Base-by-base conservation (phyloP, 2,329 filamentous ascomycete genomes). In the Exophiala spinifera region DNA sequence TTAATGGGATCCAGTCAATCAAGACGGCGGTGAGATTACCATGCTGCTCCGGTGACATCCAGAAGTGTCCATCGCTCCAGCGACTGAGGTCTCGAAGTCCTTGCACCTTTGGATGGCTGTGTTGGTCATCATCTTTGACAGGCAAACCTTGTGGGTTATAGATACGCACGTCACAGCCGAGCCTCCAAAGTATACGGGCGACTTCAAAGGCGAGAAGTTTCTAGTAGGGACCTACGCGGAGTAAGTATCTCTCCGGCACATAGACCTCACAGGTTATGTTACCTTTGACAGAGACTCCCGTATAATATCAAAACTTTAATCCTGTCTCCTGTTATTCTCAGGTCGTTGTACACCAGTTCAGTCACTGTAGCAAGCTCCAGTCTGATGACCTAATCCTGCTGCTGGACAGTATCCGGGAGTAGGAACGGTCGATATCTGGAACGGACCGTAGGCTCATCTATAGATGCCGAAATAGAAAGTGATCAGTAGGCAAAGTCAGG, bases 1-100 rank as follows among this genome's bases (percentile, higher is more conserved):
- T 77, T 0, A 87, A 71, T 0, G 84, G 84, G 36, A 87, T 84
- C 85, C 84, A 87, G 66, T 87, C 84, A 45, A 87, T 86, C 25
- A 57, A 57, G 17, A 57, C 55, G 61, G 73, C 61, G 51, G 81
- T 79, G 37, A 86, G 61, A 60, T 82, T 85, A 0, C 84, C 84
- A 59, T 87, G 84, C 68, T 87, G 84, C 64, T 87, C 84, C 0
- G 83, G 83, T 7, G 78, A 81, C 8, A 84, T 71, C 84, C 84
- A 87, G 14, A 87, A 62, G 62, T 87, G 84, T 0, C 83, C 84
- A 62, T 87, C 83, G 50, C 80, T 84, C 84, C 84, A 88, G 10
- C 67, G 70, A 58, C 79, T 83, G 1, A 87, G 72, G 6, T 78
- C 73, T 3, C 84, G 76, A 4, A 87, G 73, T 64, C 87, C 84